Evolutionary conservation across 2,329 filamentous ascomycete species (phyloP), one percentile per base, ranked within the genome.

Genomic region (Amphichorda felina): DNA sequence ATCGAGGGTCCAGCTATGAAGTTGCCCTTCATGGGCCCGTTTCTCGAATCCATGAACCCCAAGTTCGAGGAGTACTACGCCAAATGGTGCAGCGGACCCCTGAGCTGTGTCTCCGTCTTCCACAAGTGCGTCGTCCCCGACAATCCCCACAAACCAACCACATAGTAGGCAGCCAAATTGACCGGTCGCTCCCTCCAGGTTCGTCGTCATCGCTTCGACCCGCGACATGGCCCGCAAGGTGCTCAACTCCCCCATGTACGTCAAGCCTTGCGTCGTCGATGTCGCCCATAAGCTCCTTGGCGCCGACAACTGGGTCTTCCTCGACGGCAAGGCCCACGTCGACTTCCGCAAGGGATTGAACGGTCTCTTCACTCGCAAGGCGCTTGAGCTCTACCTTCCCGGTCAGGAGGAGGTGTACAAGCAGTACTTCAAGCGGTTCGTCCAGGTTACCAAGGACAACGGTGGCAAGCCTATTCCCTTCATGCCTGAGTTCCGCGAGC

Each of bases 81-180:
- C 41, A 95, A 96, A 70, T 98, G 91, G 91, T 60, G 72, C 49
- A 94, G 86, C 53, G 91, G 84, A 32, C 80, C 84, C 33, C 69
- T 98, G 48, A 95, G 88, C 69, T 98, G 91, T 54, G 91, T 98
- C 42, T 95, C 88, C 3, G 87, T 98, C 50, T 98, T 98, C 68
- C 91, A 98, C 76, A 98, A 96, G 86, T 94, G 74, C 48, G 77
- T 39, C 24, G n/a, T n/a, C n/a, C n/a, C n/a, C n/a, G n/a, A n/a
- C n/a, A n/a, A n/a, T n/a, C n/a, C n/a, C n/a, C n/a, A n/a, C n/a
- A n/a, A n/a, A n/a, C n/a, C n/a, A n/a, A n/a, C n/a, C n/a, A n/a
- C n/a, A n/a, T n/a, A n/a, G n/a, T n/a, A n/a, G n/a, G n/a, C n/a
- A n/a, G 11, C 5, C 8, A 17, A 21, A 32, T 15, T 29, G 27